Evolutionary conservation across 2,329 filamentous ascomycete genomes (phyloP), one percentile per base, ranked within the genome.

Genomic region (Sclerotinia borealis): DNA sequence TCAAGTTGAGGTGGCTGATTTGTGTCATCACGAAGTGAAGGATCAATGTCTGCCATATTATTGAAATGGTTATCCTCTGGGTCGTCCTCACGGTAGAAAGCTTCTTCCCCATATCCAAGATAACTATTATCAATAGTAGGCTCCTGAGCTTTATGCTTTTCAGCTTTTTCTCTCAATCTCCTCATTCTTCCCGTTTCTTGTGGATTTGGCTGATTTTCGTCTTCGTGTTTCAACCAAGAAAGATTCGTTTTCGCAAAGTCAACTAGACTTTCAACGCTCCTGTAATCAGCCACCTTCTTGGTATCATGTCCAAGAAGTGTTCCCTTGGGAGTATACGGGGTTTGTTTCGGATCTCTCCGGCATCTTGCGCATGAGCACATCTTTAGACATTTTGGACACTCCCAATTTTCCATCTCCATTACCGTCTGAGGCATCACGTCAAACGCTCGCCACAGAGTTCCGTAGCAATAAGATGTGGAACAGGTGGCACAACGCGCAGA

Each of bases 271-370:
- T 98, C 93, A 7, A 96, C 86, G 71, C 93, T 97, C 65, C 95
- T 87, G 59, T 91, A 89, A 76, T 99, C 95, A 2, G 95, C 93
- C 55, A 98, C 87, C 39, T 90, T 89, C 61, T 87, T 90, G 0
- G 95, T 99, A 69, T 98, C 92, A 71, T 97, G 92, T 0, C 95
- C 95, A 2, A 98, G 83, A 1, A 93, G 80, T 0, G 92, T 96
- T 63, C 89, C 91, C 71, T 91, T 95, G 0, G 95, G 95, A 59
- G 90, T 85, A 72, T 96, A 96, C 0, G 93, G 90, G 6, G 81
- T 82, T 70, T 90, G 90, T n/a, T 83, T 85, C 64, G 84, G 81
- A n/a, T 79, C 80, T 45, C 76, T 73, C 48, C 86, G 85, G 75
- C 95, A 99, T 50, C 81, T 80, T 15, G 87, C 90, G 71, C 93